These are phyloP conservation scores for Ulvella scutata DNA, from an alignment of 139 green algal genomes.

Conservation along the genomic window DNA sequence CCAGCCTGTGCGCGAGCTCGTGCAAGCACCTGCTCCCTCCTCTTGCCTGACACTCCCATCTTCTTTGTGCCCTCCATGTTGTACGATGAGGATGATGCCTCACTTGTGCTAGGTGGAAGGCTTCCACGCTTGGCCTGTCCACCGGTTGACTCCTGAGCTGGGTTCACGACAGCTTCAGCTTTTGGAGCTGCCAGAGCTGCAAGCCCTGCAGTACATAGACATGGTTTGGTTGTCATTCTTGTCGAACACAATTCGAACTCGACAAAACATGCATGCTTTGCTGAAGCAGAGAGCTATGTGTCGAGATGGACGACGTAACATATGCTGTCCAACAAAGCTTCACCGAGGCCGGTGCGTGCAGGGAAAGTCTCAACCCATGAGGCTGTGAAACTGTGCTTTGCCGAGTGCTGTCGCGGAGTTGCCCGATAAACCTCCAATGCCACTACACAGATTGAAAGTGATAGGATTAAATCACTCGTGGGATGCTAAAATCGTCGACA, in stretches of 20 bases:
- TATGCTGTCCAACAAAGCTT: not conserved
- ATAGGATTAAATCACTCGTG: not conserved
- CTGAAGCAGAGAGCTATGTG: too few relatives aligned
- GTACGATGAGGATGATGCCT: not conserved
- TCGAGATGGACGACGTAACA: too few relatives aligned
- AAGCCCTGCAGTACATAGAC: not conserved
- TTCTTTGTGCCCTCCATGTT: conserved; percentile 7
- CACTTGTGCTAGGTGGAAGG: not conserved
- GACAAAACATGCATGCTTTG: not conserved
- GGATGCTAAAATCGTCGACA: not conserved
- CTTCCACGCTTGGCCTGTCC: conserved; percentile 1
- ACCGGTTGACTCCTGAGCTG: conserved; percentile 5
- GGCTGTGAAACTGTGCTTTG: not conserved
- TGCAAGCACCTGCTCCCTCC: not conserved
- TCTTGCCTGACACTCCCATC: not conserved
- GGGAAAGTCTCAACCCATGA: not conserved
- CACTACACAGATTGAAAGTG: too few relatives aligned
- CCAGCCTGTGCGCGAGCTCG: not conserved
- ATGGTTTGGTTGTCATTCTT: not conserved
- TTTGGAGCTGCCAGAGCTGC: not conserved
- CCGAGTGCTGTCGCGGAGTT: too few relatives aligned
- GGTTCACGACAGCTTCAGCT: conserved; percentile 2
- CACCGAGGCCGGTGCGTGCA: not conserved
- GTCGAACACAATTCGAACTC: not conserved
- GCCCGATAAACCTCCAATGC: too few relatives aligned